Percentiles rank a stretch among this genome's conserved stretches.
phyloP scores from a whole-genome alignment of 768 basidiomycete species.

The Pholiota molesta region DNA sequence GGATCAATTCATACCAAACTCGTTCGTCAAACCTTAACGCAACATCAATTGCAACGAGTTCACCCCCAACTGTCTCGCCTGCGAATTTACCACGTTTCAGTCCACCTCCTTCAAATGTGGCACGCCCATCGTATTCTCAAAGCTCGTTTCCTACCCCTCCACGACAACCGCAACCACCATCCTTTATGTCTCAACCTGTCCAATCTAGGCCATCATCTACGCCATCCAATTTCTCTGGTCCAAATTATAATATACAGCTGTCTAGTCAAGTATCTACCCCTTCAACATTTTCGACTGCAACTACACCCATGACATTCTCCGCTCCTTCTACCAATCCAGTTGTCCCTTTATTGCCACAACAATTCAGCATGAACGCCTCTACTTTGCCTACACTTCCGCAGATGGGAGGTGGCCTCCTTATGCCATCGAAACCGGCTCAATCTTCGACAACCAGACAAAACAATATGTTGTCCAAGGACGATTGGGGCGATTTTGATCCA shows the following conservation, averaged over 20 bases:
- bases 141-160: slow-evolving; percentile 23
- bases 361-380: slow-evolving; percentile 22
- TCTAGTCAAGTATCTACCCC: slow-evolving; percentile 26
- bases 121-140: slow-evolving; percentile 16
- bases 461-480: slow-evolving; percentile 61
- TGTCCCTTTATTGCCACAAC: slow-evolving; percentile 20
- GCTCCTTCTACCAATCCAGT: slow-evolving; percentile 11
- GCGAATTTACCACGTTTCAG: not conserved
- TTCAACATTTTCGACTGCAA: slow-evolving; percentile 8
- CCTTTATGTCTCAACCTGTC: slow-evolving; percentile 14
- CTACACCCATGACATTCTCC: slow-evolving; percentile 16
- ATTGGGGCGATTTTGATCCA: slow-evolving; percentile 87
- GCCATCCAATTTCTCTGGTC: slow-evolving; percentile 26
- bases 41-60: slow-evolving; percentile 28
- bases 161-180: slow-evolving; percentile 5
- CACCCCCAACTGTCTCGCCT: slow-evolving; percentile 14
- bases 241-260: slow-evolving; percentile 61
- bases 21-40: slow-evolving; percentile 44
- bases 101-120: not conserved
- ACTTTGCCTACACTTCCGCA: slow-evolving; percentile 26
- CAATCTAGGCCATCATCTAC: slow-evolving; percentile 20
- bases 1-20: slow-evolving; percentile 33
- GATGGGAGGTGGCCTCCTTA: slow-evolving; percentile 49
- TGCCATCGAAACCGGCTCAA: slow-evolving; percentile 65
- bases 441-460: slow-evolving; percentile 42